Evolutionary conservation across 345 rosid genomes (phyloP).

Genomic region (Lepidium aucheri): DNA sequence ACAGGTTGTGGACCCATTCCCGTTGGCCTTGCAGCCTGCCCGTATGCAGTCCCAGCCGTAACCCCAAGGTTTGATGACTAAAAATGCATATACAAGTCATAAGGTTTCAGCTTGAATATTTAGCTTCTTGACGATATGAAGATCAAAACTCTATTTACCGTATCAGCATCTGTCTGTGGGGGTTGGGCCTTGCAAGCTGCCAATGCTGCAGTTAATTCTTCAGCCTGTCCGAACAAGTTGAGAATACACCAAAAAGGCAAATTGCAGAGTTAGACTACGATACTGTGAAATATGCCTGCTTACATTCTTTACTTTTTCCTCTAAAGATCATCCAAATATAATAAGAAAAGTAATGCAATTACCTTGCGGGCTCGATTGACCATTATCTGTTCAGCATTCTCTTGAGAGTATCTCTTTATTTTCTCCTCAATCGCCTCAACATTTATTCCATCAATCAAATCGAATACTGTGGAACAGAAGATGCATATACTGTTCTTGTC

Average conservation of each 20-base stretch:
- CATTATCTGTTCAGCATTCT: conserved; percentile 87
- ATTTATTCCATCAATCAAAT: conserved; percentile 66
- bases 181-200: conserved; percentile 71
- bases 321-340: neutral
- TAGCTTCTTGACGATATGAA: neutral
- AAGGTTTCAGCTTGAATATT: neutral
- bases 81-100: conserved; percentile 20
- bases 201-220: conserved; percentile 74
- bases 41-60: conserved; percentile 46
- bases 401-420: conserved; percentile 60
- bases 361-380: conserved; percentile 86
- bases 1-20: conserved; percentile 78
- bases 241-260: neutral
- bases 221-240: conserved; percentile 54
- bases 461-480: conserved; percentile 41
- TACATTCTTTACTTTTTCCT: neutral
- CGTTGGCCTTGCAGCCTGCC: conserved; percentile 64
- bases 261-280: neutral
- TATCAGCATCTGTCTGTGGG: conserved; percentile 43
- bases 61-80: conserved; percentile 39
- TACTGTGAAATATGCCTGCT: neutral
- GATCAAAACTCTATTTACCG: conserved; percentile 39
- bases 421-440: conserved; percentile 67
- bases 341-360: neutral
- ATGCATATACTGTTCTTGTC: neutral